Percentiles rank a stretch among this genome's conserved stretches.
phyloP scores from a whole-genome alignment of 2,329 filamentous ascomycete genomes.

The Elsinoe ampelina region DNA sequence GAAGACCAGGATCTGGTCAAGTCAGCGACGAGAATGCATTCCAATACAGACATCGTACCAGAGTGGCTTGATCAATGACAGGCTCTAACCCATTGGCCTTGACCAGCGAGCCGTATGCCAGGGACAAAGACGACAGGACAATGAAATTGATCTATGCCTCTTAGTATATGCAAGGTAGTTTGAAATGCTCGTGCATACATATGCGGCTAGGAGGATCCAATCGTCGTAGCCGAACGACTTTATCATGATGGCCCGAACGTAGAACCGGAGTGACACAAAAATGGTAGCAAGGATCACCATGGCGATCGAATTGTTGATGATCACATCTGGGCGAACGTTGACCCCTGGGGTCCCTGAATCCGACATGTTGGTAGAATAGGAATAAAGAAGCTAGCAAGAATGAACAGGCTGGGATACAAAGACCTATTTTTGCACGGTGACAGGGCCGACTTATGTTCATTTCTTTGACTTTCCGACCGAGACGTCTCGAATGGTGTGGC shows the following conservation, averaged over 20 bases:
- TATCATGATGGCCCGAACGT: constrained; percentile 32
- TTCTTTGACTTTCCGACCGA: background rate
- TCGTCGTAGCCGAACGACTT: constrained; percentile 38
- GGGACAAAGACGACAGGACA: background rate
- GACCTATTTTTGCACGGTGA: background rate
- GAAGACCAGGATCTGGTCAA: background rate
- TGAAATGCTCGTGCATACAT: constrained; percentile 23
- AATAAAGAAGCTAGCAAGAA: background rate
- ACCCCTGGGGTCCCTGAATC: background rate
- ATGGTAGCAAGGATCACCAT: background rate
- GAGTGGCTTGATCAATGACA: background rate
- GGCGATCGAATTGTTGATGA: constrained; percentile 1
- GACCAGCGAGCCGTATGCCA: background rate
- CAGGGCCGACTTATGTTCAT: background rate
- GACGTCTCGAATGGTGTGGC: background rate
- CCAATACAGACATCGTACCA: background rate
- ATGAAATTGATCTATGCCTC: background rate
- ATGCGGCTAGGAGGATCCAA: constrained; percentile 31
- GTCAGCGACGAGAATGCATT: background rate
- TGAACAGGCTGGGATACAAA: background rate
- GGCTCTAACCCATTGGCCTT: background rate
- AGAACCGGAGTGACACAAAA: constrained; percentile 24
- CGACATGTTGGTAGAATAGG: constrained; percentile 1
- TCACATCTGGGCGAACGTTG: background rate
- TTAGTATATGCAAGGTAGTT: constrained; percentile 11